Evolutionary conservation across 805 yeast genomes (phyloP), one percentile per base, ranked within the genome.

Genomic region (Cyberlindnera americana): DNA sequence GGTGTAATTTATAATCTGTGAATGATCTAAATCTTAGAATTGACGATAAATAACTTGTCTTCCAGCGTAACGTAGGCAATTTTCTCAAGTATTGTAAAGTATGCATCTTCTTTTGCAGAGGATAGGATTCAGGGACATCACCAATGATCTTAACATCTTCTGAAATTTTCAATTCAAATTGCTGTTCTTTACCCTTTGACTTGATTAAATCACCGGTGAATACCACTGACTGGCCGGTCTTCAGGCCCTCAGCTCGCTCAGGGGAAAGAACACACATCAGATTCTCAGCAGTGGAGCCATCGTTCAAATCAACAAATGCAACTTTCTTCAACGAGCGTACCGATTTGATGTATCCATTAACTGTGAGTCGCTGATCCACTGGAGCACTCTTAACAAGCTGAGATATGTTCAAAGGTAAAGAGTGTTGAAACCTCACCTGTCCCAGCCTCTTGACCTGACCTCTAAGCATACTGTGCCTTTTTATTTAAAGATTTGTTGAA

Each of bases 101-200:
- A 46, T 81, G 91, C 19, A 66, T 65, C 57, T 89, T 89, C 56
- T 89, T 90, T 52, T 89, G 96, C 35, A 93, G 64, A 0, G 97
- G 96, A 57, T 83, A 93, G 26, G 66, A 60, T 2, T 73, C 74
- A 0, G 73, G 69, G 0, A 85, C 82, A 23, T 66, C 63, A 0
- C 96, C 96, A 5, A 81, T 45, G 1, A 87, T 56, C 12, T 60
- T 44, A 3, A 84, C 56, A 10, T 38, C 60, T 3, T 60, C 58
- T 7, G 40, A 29, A 1, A 66, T 60, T 46, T 64, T 67, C 19
- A 83, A 52, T 57, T 83, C 91, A 45, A 61, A 70, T 1, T 59
- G 57, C 51, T 81, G 84, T 30, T 62, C 60, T 64, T 78, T 46
- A 44, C 83, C 76, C 52, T 73, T 68, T 41, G 77, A 62, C 46